Conservation (phyloP, 2,329 filamentous ascomycete genomes). For the Stagonosporopsis cucurbitacearum region DNA sequence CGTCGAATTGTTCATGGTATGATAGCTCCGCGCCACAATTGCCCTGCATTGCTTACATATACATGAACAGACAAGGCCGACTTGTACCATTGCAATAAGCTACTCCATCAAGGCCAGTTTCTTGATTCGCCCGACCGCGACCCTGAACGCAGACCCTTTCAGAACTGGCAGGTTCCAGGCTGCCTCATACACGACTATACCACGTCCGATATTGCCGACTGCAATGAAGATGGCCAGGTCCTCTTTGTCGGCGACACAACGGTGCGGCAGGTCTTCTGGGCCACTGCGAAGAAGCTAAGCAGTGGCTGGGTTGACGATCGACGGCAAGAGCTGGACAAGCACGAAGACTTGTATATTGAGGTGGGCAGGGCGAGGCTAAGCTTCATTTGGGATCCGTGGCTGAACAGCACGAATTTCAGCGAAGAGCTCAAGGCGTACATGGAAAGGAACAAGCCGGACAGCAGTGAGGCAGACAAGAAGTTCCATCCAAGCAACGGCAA, state of each 20-base stretch:
- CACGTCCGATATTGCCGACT: conserved; percentile 59
- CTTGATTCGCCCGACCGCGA: conserved; percentile 46
- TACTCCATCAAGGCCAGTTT: conserved; percentile 62
- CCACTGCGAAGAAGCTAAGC: conserved; percentile 57
- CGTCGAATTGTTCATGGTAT: conserved; percentile 17
- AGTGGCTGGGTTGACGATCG: conserved; percentile 46
- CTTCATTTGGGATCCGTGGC: conserved; percentile 69
- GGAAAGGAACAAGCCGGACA: conserved; percentile 16
- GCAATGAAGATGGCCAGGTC: conserved; percentile 60
- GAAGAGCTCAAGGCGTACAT: conserved; percentile 51
- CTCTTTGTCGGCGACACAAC: conserved; percentile 68
- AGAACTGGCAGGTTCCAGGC: conserved; percentile 65
- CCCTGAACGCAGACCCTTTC: conserved; percentile 44
- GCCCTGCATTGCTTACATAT: not conserved
- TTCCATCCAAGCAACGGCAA: not conserved
- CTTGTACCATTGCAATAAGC: conserved; percentile 61
- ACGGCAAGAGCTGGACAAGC: conserved; percentile 29
- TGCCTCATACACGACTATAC: conserved; percentile 66
- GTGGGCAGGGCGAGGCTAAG: conserved; percentile 57
- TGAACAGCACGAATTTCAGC: conserved; percentile 59
- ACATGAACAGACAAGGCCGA: conserved; percentile 52
- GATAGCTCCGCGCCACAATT: not conserved
- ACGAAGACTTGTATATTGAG: conserved; percentile 55
- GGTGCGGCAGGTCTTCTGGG: conserved; percentile 67
- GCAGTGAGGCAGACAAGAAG: conserved; percentile 1